A percentile compares a stretch with the other conserved stretches of the same genome.
phyloP scores from a whole-genome alignment of 192 early-diverging fungal genomes.

The Coemansia sp. region DNA sequence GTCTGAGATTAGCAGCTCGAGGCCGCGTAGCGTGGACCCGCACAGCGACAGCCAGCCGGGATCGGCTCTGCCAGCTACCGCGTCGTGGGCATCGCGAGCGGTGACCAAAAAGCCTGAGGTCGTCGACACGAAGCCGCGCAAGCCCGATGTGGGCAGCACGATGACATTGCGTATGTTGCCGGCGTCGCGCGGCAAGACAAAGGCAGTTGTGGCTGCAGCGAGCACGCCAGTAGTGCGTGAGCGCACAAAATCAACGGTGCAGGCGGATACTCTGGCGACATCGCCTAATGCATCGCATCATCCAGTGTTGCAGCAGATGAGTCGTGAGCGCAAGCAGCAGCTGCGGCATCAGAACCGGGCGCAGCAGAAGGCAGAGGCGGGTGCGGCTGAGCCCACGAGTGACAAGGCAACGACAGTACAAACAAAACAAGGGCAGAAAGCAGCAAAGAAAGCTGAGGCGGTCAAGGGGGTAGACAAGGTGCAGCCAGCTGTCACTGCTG shows the following conservation, averaged over 20 bases:
- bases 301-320: constrained; percentile 43
- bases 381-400: not conserved
- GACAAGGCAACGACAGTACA: not conserved
- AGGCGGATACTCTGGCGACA: not conserved
- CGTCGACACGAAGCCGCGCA: constrained; percentile 17
- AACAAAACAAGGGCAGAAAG: constrained; percentile 5
- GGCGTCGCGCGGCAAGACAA: constrained; percentile 29
- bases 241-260: not conserved
- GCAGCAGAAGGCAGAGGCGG: constrained; percentile 19
- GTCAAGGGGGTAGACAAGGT: not conserved
- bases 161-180: constrained; percentile 52
- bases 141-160: constrained; percentile 25
- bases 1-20: constrained; percentile 18
- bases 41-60: constrained; percentile 17
- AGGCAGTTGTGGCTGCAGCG: not conserved
- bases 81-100: constrained; percentile 50
- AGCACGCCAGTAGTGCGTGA: not conserved
- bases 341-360: constrained; percentile 28
- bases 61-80: constrained; percentile 51
- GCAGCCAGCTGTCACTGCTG: not conserved
- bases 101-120: constrained; percentile 38
- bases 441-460: constrained; percentile 1
- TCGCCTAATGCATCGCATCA: constrained; percentile 18
- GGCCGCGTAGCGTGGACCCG: constrained; percentile 43
- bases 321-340: constrained; percentile 49